phyloP scores from a whole-genome alignment of 805 yeast genomes.

The Sungouiella blattae region DNA sequence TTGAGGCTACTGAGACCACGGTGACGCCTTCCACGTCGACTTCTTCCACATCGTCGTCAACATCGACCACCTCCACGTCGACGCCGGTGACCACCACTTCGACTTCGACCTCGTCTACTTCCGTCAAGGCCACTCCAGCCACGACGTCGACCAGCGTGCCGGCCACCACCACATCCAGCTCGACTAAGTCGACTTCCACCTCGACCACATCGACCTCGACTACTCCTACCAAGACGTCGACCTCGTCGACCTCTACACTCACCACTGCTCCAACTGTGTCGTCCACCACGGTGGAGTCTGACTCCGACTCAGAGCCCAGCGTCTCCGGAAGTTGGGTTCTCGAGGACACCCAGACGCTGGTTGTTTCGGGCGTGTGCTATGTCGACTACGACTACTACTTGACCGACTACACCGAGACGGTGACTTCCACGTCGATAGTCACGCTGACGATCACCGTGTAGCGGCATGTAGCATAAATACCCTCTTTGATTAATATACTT shows the following conservation, averaged over 20 bases:
- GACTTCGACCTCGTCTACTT: conserved; percentile 2
- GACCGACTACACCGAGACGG: conserved; percentile 27
- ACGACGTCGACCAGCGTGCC: conserved; percentile 4
- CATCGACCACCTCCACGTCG: conserved; percentile 7
- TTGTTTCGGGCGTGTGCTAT: conserved; percentile 29
- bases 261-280: conserved; percentile 17
- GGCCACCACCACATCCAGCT: conserved; percentile 4
- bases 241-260: background rate
- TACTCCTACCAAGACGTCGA: background rate
- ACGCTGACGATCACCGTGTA: conserved; percentile 31
- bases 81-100: conserved; percentile 2
- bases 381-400: conserved; percentile 36
- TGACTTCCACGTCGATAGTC: conserved; percentile 37
- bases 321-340: conserved; percentile 31
- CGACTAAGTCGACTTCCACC: conserved; percentile 3
- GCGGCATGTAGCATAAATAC: too few species aligned
- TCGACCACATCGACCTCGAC: conserved; percentile 4
- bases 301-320: conserved; percentile 1
- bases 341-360: conserved; percentile 29
- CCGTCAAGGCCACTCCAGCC: conserved; percentile 4
- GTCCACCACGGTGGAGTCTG: conserved; percentile 18
- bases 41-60: conserved; percentile 9
- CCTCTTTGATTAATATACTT: too few species aligned
- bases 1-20: conserved; percentile 3
- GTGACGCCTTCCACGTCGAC: conserved; percentile 8